Conservation (phyloP, 2,329 filamentous ascomycete species). For the Talaromyces pinophilus region DNA sequence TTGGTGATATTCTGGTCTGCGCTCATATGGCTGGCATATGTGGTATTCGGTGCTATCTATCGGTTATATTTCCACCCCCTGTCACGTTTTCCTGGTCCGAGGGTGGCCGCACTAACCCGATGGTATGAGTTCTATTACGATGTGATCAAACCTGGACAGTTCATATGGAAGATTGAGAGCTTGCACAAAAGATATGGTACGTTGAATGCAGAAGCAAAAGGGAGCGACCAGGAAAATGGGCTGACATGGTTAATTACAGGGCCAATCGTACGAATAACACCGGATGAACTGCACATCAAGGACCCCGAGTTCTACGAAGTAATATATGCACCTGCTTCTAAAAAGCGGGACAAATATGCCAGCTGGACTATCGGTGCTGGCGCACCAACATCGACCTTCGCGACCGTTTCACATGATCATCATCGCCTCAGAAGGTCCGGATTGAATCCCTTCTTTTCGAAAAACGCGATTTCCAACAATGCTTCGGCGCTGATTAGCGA, state of each 20-base stretch:
- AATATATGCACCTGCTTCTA: constrained; percentile 34
- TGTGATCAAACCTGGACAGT: constrained; percentile 36
- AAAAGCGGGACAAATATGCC: constrained; percentile 34
- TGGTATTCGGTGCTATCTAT: constrained; percentile 31
- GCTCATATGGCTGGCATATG: background rate
- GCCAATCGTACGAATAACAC: constrained; percentile 40
- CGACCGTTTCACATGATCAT: constrained; percentile 28
- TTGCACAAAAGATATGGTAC: constrained; percentile 41
- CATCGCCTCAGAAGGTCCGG: constrained; percentile 31
- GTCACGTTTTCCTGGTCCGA: constrained; percentile 34
- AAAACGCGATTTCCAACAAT: constrained; percentile 32
- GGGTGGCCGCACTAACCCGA: constrained; percentile 34
- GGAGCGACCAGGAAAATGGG: background rate
- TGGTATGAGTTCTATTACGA: constrained; percentile 43
- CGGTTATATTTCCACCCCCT: constrained; percentile 39
- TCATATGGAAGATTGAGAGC: constrained; percentile 38
- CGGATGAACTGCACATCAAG: constrained; percentile 38
- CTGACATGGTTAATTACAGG: constrained; percentile 26
- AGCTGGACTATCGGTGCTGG: constrained; percentile 29
- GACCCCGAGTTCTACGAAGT: constrained; percentile 38
- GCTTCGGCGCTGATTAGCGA: constrained; percentile 43
- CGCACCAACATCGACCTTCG: constrained; percentile 27
- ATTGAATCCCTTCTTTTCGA: constrained; percentile 34
- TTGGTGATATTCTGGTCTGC: background rate
- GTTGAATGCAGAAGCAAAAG: background rate